These are phyloP conservation scores for Russula sp. DNA, from an alignment of 768 basidiomycete species.

Conservation along the genomic window DNA sequence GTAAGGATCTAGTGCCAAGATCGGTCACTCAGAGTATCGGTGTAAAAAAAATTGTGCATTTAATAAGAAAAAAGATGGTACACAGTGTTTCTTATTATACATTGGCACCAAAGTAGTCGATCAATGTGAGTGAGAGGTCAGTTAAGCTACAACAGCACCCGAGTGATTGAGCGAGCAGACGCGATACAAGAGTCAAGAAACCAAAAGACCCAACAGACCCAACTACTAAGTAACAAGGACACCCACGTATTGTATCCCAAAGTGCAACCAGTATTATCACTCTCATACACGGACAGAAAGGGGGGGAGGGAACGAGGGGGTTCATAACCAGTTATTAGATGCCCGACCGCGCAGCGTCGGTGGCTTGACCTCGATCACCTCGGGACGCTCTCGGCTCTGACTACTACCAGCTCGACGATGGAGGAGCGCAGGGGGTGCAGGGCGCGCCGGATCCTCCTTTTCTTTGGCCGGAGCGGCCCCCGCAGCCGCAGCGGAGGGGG, in stretches of 20 bases:
- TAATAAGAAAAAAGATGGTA: conserved; percentile 12
- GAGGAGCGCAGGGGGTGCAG: not conserved
- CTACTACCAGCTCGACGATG: conserved; percentile 13
- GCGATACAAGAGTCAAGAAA: not conserved
- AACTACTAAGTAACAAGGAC: not conserved
- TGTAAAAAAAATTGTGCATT: not conserved
- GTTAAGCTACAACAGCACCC: not conserved
- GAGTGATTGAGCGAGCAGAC: not conserved
- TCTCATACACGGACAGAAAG: not conserved
- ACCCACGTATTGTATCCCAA: not conserved
- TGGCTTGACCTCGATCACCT: conserved; percentile 15
- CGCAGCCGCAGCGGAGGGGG: not conserved
- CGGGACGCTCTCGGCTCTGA: conserved; percentile 18
- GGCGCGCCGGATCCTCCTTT: not conserved
- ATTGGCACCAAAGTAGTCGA: not conserved
- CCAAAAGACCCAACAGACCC: not conserved
- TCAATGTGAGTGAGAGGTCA: conserved; percentile 4
- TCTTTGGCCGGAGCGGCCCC: not conserved
- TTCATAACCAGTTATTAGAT: conserved; percentile 16
- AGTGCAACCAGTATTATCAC: not conserved
- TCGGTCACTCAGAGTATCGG: too few relatives aligned
- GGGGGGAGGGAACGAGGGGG: not conserved
- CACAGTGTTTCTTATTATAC: conserved; percentile 14
- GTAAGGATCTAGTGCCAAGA: too few relatives aligned
- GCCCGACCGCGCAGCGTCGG: conserved; percentile 10